Conservation (phyloP, 192 early-diverging fungal species). For the Backusella circina region DNA sequence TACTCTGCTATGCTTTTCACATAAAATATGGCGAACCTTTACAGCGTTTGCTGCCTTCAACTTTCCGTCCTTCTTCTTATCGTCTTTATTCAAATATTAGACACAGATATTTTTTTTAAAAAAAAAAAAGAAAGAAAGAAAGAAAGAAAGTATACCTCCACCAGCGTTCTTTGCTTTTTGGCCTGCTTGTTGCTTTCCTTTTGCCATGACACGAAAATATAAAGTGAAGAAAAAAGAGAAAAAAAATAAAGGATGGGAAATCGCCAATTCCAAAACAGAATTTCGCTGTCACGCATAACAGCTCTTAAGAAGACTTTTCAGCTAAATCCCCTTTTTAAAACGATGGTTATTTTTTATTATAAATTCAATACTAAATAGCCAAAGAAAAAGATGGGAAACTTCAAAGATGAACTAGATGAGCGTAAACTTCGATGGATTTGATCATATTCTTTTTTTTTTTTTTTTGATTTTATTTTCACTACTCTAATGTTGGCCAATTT, state of each 20-base stretch:
- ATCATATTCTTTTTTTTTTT: too few relatives aligned
- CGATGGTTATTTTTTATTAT: too few relatives aligned
- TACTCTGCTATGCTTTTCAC: constrained; percentile 76
- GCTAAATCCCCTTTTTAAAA: too few relatives aligned
- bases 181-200: constrained; percentile 28
- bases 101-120: background rate
- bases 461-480: too few relatives aligned
- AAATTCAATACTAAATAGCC: too few relatives aligned
- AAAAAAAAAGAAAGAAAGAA: background rate
- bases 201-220: constrained; percentile 20
- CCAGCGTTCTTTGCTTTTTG: constrained; percentile 13
- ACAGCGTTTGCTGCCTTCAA: constrained; percentile 10
- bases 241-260: background rate
- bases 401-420: too few relatives aligned
- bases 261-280: background rate
- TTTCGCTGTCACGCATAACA: background rate
- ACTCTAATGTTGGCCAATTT: too few relatives aligned
- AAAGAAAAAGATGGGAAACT: too few relatives aligned
- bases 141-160: background rate
- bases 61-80: constrained; percentile 3
- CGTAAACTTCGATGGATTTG: too few relatives aligned
- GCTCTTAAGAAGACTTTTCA: background rate
- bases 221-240: background rate
- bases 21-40: constrained; percentile 75
- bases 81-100: background rate